Conservation (phyloP, 2,329 filamentous ascomycete genomes). For the Xylaria sp. region DNA sequence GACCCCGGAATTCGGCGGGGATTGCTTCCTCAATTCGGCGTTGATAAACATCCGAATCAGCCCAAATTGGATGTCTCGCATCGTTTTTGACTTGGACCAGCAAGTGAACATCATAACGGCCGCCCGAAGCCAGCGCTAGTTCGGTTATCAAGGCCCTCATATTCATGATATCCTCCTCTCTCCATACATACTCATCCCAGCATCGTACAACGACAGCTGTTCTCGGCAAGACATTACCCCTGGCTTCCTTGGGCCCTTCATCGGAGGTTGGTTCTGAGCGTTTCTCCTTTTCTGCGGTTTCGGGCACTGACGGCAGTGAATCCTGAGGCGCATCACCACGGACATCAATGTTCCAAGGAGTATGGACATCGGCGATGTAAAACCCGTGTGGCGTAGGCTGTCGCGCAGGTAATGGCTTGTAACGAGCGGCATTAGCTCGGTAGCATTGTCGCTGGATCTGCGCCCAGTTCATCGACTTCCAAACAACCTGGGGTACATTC, state of each 20-base stretch:
- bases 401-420: constrained; percentile 45
- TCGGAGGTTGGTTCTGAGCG: constrained; percentile 13
- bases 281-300: constrained; percentile 22
- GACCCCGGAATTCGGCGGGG: constrained; percentile 78
- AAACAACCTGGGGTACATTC: constrained; percentile 67
- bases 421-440: constrained; percentile 64
- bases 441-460: constrained; percentile 71
- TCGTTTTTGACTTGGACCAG: constrained; percentile 80
- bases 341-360: constrained; percentile 22
- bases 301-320: constrained; percentile 10
- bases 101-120: constrained; percentile 81
- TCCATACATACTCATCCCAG: constrained; percentile 76
- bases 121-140: constrained; percentile 71
- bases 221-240: constrained; percentile 40
- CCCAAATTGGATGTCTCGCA: constrained; percentile 69
- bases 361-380: constrained; percentile 39
- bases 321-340: constrained; percentile 25
- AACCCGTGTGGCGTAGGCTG: constrained; percentile 45
- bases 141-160: constrained; percentile 81
- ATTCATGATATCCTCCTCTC: constrained; percentile 73
- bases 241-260: constrained; percentile 16
- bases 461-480: constrained; percentile 70
- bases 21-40: constrained; percentile 62
- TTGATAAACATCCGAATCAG: constrained; percentile 63
- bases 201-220: constrained; percentile 78